Evolutionary conservation across 2,329 filamentous ascomycete species (phyloP).

Genomic region (Lasiodiplodia sp.): DNA sequence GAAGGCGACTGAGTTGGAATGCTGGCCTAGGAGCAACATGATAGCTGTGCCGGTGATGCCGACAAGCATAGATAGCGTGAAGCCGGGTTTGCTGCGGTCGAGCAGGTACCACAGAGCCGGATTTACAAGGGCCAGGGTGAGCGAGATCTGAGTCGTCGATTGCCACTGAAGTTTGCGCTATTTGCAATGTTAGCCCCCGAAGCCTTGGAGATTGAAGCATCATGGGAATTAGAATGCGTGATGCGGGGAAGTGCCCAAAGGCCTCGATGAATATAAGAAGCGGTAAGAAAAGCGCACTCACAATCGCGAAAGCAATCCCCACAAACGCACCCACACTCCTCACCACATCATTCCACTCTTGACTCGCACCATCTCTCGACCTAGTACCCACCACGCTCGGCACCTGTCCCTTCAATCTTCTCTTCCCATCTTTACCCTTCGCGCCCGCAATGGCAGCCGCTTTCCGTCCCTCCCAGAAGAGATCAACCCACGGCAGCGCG

Average conservation of each 20-base stretch:
- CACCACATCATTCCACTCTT: constrained; percentile 77
- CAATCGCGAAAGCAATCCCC: constrained; percentile 81
- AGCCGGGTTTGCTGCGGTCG: constrained; percentile 85
- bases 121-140: constrained; percentile 89
- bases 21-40: constrained; percentile 77
- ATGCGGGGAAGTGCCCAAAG: background rate
- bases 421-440: constrained; percentile 2
- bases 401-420: constrained; percentile 30
- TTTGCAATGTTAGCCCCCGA: background rate
- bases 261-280: background rate
- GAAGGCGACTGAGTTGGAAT: constrained; percentile 68
- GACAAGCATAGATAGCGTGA: constrained; percentile 78
- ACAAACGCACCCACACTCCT: constrained; percentile 75
- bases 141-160: constrained; percentile 89
- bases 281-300: constrained; percentile 59
- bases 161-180: constrained; percentile 92
- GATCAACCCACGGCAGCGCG: constrained; percentile 84
- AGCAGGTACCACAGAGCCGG: constrained; percentile 96
- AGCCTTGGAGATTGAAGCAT: background rate
- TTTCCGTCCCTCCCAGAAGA: constrained; percentile 68
- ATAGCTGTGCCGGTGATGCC: constrained; percentile 76
- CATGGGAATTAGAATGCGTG: background rate
- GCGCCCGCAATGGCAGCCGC: constrained; percentile 21
- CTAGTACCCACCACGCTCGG: constrained; percentile 32
- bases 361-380: constrained; percentile 51